Evolutionary conservation across 2,329 filamentous ascomycete genomes (phyloP).

Genomic region (Diaporthe amygdali): DNA sequence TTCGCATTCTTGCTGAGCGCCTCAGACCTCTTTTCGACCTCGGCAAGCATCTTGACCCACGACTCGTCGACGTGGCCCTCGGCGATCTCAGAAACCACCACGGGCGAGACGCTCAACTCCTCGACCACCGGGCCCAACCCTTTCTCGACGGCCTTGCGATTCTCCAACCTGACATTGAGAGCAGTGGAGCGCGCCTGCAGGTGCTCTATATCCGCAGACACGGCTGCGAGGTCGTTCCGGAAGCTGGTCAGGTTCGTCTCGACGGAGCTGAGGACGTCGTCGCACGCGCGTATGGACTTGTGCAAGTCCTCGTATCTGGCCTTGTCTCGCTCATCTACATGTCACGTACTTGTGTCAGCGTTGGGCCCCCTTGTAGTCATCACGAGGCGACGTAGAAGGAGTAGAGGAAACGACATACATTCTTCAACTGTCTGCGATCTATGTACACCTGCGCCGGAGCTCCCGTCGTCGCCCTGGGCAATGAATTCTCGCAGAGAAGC

Average conservation of each 20-base stretch:
- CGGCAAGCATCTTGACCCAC: conserved; percentile 83
- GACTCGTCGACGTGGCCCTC: conserved; percentile 89
- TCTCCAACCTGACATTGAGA: conserved; percentile 84
- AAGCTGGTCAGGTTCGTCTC: conserved; percentile 93
- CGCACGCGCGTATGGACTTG: conserved; percentile 85
- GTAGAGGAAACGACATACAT: conserved; percentile 59
- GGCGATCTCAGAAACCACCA: conserved; percentile 81
- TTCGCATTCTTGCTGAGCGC: conserved; percentile 72
- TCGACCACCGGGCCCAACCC: conserved; percentile 87
- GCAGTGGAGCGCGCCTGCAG: conserved; percentile 85
- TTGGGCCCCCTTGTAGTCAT: background rate
- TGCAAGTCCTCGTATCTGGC: conserved; percentile 90
- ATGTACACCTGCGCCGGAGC: conserved; percentile 40
- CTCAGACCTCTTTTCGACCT: conserved; percentile 80
- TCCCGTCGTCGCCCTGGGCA: conserved; percentile 34
- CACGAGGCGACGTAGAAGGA: conserved; percentile 17
- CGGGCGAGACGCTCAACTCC: conserved; percentile 86
- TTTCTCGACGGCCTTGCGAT: conserved; percentile 88
- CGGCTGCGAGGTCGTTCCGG: conserved; percentile 87
- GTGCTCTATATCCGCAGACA: conserved; percentile 94
- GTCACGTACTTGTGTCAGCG: conserved; percentile 21
- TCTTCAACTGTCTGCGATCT: conserved; percentile 71
- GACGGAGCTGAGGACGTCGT: conserved; percentile 91
- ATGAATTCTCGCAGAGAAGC: conserved; percentile 78
- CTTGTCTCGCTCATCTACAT: conserved; percentile 76